Evolutionary conservation across 345 rosid genomes (phyloP).

Genomic region (Combretum micranthum): DNA sequence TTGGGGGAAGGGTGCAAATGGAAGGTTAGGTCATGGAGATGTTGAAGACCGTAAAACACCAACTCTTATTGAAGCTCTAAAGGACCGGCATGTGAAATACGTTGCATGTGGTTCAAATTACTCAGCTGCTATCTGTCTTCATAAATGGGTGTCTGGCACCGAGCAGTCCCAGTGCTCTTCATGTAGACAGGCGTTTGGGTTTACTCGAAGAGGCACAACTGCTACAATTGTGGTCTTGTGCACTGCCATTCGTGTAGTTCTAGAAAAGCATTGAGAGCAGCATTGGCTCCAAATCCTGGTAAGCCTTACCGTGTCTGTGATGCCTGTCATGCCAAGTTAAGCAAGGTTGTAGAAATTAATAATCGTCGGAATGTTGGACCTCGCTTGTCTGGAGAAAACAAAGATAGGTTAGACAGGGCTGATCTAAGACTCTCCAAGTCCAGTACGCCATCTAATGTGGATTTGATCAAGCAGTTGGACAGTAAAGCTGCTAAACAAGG

Average conservation of each 20-base stretch:
- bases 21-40: conserved; percentile 95
- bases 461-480: conserved; percentile 89
- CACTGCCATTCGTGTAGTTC: conserved; percentile 97
- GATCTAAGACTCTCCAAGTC: conserved; percentile 75
- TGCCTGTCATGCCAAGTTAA: conserved; percentile 70
- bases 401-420: conserved; percentile 79
- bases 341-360: conserved; percentile 56
- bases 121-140: conserved; percentile 82
- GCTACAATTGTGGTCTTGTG: conserved; percentile 96
- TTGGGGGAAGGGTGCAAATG: conserved; percentile 98
- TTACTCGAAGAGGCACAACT: conserved; percentile 92
- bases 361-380: conserved; percentile 57
- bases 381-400: conserved; percentile 90
- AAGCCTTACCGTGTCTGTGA: conserved; percentile 94
- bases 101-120: conserved; percentile 90
- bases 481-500: conserved; percentile 92
- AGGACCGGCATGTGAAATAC: conserved; percentile 75
- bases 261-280: conserved; percentile 72
- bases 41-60: conserved; percentile 78
- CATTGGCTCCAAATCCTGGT: conserved; percentile 77
- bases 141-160: conserved; percentile 85
- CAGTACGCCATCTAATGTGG: conserved; percentile 62
- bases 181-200: conserved; percentile 91
- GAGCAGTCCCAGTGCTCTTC: conserved; percentile 92
- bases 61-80: conserved; percentile 69